Evolutionary conservation across 176 grass and related monocot genomes (phyloP), one percentile per base, ranked within the genome.

Genomic region (Aechmea fasciata): DNA sequence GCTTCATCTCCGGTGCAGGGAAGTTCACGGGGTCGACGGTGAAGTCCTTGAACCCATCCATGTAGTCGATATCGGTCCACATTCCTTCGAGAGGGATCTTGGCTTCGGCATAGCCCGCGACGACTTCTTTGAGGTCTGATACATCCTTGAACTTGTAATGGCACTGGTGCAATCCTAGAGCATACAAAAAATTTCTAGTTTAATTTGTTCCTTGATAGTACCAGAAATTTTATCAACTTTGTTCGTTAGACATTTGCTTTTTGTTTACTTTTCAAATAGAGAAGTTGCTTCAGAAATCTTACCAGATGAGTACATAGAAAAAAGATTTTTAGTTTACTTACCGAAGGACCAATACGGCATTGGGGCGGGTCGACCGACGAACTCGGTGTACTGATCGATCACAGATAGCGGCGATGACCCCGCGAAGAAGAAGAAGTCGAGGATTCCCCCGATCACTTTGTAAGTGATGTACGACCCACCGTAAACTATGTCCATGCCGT

Each of bases 61-160:
- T 96, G 88, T 91, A 83, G 74, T 96, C 92, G 19, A 96, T 96
- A 79, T 96, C 88, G 11, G 85, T 87, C 92, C 92, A 96, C 92
- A 96, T 96, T 10, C 89, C 88, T 76, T 96, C 92, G 13, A 96
- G 62, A 9, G 92, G 92, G 22, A 96, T 87, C 79, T 71, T 70
- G 54, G 86, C 92, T 64, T 76, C 68, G 17, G 88, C 88, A 48
- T 96, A 96, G 28, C 88, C 81, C 65, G 75, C 83, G 1, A 96
- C 88, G 6, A 96, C 92, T 11, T 73, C 69, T 57, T 96, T 79
- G 0, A 96, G 41, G 78, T 91, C 83, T 11, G 78, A 48, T 50
- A 96, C 22, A 65, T 89, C 84, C 61, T 74, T 65, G 76, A 91
- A 96, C 9, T 88, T 88, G 0, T 79, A 96, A 15, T 66, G 67